Evolutionary conservation across 2,329 filamentous ascomycete genomes (phyloP).

Genomic region (Diaporthe aspalathi): DNA sequence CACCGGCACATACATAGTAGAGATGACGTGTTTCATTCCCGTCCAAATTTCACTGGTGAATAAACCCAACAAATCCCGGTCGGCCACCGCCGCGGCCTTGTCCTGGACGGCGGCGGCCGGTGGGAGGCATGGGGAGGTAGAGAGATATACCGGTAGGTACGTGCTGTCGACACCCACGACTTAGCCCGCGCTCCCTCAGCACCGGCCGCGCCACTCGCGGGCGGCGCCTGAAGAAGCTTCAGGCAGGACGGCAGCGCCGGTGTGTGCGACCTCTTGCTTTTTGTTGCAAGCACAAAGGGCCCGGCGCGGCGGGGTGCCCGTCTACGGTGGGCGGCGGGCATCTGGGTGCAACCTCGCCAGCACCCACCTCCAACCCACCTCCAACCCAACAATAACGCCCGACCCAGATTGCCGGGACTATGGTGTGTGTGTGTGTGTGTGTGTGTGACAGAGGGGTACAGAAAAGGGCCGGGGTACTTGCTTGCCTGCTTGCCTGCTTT

Average conservation of each 20-base stretch:
- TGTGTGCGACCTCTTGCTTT: not conserved
- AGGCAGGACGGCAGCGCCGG: not conserved
- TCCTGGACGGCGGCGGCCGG: not conserved
- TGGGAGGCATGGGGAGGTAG: not conserved
- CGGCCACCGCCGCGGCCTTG: not conserved
- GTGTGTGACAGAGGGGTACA: not conserved
- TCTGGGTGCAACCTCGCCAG: conserved; percentile 15
- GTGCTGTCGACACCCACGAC: not conserved
- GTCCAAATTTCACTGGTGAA: not conserved
- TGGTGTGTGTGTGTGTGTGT: no score
- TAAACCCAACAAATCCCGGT: not conserved
- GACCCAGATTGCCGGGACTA: conserved; percentile 6
- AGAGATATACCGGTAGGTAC: not conserved
- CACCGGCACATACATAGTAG: not conserved
- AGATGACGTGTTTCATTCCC: not conserved
- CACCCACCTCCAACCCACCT: not conserved
- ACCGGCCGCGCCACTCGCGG: not conserved
- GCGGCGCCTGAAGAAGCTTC: not conserved
- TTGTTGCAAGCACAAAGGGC: not conserved
- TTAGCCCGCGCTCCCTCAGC: not conserved
- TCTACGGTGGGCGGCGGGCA: not conserved
- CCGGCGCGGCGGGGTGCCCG: not conserved
- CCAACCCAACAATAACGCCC: not conserved
- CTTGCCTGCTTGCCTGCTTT: not conserved
- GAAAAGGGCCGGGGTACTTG: not conserved